These are phyloP conservation scores for Nakazawaea peltata DNA, from an alignment of 805 yeast genomes.

Conservation along the genomic window DNA sequence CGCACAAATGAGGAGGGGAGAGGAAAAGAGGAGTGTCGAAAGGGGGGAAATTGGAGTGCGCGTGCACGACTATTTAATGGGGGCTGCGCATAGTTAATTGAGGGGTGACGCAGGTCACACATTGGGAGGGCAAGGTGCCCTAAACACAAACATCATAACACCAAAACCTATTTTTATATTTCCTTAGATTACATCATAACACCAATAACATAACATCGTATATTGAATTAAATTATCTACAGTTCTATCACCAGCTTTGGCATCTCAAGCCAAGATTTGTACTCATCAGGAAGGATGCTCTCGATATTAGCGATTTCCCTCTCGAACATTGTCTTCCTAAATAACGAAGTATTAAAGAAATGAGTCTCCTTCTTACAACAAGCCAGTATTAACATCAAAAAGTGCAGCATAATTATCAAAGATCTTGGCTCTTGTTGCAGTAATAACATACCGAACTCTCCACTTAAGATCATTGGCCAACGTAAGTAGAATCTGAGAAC, in stretches of 20 bases:
- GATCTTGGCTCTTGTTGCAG: slow-evolving; percentile 1
- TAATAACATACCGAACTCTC: not conserved
- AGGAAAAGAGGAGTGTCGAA: no score
- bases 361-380: not conserved
- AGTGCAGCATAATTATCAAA: slow-evolving; percentile 7
- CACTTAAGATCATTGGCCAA: slow-evolving; percentile 5
- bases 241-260: slow-evolving; percentile 1
- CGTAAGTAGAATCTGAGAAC: not conserved
- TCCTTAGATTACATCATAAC: no score
- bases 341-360: not conserved
- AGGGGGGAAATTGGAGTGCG: no score
- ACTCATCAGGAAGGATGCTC: not conserved
- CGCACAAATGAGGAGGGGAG: not conserved
- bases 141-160: not conserved
- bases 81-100: no score
- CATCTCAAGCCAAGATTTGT: slow-evolving; percentile 2
- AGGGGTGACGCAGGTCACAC: no score
- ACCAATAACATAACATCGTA: not conserved
- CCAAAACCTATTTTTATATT: not conserved
- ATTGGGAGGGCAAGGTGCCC: not conserved
- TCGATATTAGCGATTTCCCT: slow-evolving; percentile 4
- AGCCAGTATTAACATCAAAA: slow-evolving; percentile 2
- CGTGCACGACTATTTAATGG: no score
- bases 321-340: not conserved
- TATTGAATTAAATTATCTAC: not conserved